Conservation (phyloP, 2,329 filamentous ascomycete genomes). For the Ophiostoma quercus region DNA sequence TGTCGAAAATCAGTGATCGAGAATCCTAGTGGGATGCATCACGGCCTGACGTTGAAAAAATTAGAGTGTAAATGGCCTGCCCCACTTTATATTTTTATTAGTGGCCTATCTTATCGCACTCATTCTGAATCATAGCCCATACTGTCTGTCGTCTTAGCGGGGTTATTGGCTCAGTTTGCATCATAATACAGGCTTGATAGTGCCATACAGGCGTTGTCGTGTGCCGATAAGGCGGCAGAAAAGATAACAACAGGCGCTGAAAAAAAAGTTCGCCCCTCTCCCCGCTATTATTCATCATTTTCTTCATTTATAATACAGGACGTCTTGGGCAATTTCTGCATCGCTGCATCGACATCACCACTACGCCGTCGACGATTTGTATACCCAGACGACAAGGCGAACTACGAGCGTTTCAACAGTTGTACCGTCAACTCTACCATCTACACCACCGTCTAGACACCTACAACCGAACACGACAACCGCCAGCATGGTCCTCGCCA, state of each 20-base stretch:
- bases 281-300: slow-evolving; percentile 24
- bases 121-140: slow-evolving; percentile 20
- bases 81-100: slow-evolving; percentile 21
- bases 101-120: slow-evolving; percentile 23
- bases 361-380: not conserved
- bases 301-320: slow-evolving; percentile 7
- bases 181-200: not conserved
- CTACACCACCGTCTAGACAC: not conserved
- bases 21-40: not conserved
- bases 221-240: slow-evolving; percentile 10
- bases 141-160: not conserved
- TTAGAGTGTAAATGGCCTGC: not conserved
- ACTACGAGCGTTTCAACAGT: not conserved
- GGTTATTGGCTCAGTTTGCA: not conserved
- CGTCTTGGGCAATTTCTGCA: slow-evolving; percentile 14
- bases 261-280: slow-evolving; percentile 33
- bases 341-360: not conserved
- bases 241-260: slow-evolving; percentile 14
- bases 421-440: not conserved
- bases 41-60: slow-evolving; percentile 17
- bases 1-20: not conserved
- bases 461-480: not conserved
- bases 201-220: not conserved
- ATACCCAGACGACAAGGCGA: not conserved
- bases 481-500: slow-evolving; percentile 58